These are phyloP conservation scores for Ramaria rubella DNA, from an alignment of 768 basidiomycete genomes.

Conservation along the genomic window DNA sequence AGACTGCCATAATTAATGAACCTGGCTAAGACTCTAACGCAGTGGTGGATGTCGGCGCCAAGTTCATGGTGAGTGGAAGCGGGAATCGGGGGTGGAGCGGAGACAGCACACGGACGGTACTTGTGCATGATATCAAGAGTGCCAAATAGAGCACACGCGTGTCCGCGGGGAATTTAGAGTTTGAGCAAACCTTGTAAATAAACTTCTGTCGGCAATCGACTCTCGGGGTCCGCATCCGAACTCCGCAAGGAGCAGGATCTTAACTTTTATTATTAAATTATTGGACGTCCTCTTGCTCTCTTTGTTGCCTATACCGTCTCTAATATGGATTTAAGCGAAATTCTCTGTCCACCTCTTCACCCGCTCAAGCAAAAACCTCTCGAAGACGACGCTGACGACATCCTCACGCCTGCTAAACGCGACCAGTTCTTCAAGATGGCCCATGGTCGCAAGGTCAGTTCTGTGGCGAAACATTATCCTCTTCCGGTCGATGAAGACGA, in stretches of 20 bases:
- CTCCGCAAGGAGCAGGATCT: conserved; percentile 24
- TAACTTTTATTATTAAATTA: conserved; percentile 23
- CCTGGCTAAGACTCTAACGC: conserved; percentile 7
- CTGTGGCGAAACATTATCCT: conserved; percentile 49
- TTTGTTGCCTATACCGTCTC: background rate
- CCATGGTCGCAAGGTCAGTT: conserved; percentile 49
- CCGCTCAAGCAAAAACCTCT: conserved; percentile 9
- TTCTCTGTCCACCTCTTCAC: background rate
- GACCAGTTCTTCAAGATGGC: conserved; percentile 45
- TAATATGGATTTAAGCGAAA: conserved; percentile 11
- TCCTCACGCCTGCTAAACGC: conserved; percentile 13
- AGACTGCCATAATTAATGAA: background rate
- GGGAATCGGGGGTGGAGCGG: conserved; percentile 94
- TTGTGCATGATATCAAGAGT: conserved; percentile 80
- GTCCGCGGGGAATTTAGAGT: background rate
- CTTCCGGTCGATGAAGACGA: conserved; percentile 65
- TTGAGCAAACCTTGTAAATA: conserved; percentile 10
- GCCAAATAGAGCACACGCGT: conserved; percentile 14
- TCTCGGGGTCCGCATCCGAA: background rate
- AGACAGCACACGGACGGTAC: conserved; percentile 81
- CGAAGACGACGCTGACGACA: conserved; percentile 12
- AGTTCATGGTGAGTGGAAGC: conserved; percentile 86
- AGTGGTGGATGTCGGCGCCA: conserved; percentile 83
- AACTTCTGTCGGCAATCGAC: conserved; percentile 12
- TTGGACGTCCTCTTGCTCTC: background rate